Evolutionary conservation across 192 early-diverging fungal genomes (phyloP).

Genomic region (Podila verticillata): DNA sequence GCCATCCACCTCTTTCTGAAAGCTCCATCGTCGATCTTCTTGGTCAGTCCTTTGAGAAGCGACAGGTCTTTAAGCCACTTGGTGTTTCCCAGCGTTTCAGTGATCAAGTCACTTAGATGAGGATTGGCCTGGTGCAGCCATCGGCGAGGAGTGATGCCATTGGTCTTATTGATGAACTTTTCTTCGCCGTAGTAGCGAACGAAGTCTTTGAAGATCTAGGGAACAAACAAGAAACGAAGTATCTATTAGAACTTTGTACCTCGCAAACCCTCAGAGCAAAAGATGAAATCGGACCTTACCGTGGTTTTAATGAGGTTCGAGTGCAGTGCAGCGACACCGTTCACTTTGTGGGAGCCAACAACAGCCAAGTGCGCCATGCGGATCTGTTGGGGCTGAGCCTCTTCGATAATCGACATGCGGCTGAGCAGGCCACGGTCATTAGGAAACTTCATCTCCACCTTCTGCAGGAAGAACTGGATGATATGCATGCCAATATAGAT

Average conservation of each 20-base stretch:
- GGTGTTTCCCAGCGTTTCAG: slow-evolving; percentile 76
- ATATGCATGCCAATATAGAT: neutral
- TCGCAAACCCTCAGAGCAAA: neutral
- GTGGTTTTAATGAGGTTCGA: slow-evolving; percentile 82
- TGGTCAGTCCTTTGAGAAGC: slow-evolving; percentile 72
- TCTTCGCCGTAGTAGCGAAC: slow-evolving; percentile 85
- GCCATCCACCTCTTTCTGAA: slow-evolving; percentile 91
- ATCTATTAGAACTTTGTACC: no score
- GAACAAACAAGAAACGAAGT: slow-evolving; percentile 8
- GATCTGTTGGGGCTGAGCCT: slow-evolving; percentile 90
- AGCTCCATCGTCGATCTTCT: slow-evolving; percentile 64
- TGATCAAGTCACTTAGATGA: slow-evolving; percentile 82
- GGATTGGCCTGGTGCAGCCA: slow-evolving; percentile 99
- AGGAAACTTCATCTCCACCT: slow-evolving; percentile 87
- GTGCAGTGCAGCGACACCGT: slow-evolving; percentile 94
- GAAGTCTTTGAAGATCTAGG: slow-evolving; percentile 91
- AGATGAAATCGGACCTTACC: slow-evolving; percentile 25
- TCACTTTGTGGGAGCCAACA: slow-evolving; percentile 93
- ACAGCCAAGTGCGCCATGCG: slow-evolving; percentile 98
- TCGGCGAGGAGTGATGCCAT: slow-evolving; percentile 96
- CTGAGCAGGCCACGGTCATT: slow-evolving; percentile 87
- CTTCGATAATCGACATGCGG: slow-evolving; percentile 95
- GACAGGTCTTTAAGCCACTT: slow-evolving; percentile 83
- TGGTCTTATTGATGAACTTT: slow-evolving; percentile 97
- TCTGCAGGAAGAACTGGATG: slow-evolving; percentile 88